phyloP scores from a whole-genome alignment of 2,329 filamentous ascomycete genomes.

The Fusarium humuli region DNA sequence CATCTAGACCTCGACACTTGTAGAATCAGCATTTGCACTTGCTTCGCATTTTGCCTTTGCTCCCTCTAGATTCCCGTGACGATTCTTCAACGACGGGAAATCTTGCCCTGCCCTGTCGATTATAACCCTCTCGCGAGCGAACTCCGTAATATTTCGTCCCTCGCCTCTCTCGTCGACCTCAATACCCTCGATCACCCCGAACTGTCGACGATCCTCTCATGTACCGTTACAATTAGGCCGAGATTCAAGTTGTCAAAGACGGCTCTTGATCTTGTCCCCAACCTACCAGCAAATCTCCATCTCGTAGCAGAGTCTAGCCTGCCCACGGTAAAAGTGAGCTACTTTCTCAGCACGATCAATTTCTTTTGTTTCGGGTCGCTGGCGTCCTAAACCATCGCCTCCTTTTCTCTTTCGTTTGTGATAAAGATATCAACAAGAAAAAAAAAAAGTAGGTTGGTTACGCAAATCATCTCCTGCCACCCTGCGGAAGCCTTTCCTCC shows the following conservation, averaged over 20 bases:
- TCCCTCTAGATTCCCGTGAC: conserved; percentile 45
- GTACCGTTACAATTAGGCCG: conserved; percentile 48
- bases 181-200: conserved; percentile 36
- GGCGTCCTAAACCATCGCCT: conserved; percentile 63
- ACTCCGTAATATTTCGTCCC: conserved; percentile 46
- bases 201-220: conserved; percentile 47
- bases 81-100: conserved; percentile 43
- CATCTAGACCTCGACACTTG: conserved; percentile 46
- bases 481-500: background rate
- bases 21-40: conserved; percentile 47
- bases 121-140: conserved; percentile 37
- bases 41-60: conserved; percentile 41
- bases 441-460: conserved; percentile 45
- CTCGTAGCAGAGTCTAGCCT: conserved; percentile 44
- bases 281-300: conserved; percentile 28
- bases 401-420: conserved; percentile 51
- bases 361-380: conserved; percentile 62
- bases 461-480: conserved; percentile 8
- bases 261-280: conserved; percentile 48
- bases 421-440: conserved; percentile 38
- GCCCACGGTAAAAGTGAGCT: conserved; percentile 63
- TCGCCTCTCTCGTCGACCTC: conserved; percentile 31
- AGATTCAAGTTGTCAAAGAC: conserved; percentile 50
- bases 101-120: conserved; percentile 35
- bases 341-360: conserved; percentile 54